Evolutionary conservation across 192 early-diverging fungal genomes (phyloP).

Genomic region (Coemansia sp.): DNA sequence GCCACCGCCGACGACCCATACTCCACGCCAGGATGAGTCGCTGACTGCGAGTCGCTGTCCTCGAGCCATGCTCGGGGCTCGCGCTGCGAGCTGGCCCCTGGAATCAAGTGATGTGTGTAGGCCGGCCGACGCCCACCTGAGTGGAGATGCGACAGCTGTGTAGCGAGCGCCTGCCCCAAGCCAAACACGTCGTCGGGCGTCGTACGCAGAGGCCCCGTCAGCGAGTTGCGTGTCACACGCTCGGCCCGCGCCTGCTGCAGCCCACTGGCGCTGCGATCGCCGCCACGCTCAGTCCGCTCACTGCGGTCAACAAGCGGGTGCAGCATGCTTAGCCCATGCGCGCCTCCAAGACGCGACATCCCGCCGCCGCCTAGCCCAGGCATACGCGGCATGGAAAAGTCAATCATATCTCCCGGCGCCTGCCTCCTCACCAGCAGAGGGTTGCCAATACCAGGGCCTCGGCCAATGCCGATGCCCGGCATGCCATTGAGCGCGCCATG

Average conservation of each 20-base stretch:
- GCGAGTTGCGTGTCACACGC: constrained; percentile 33
- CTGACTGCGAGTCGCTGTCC: neutral
- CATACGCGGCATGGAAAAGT: constrained; percentile 27
- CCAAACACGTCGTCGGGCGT: constrained; percentile 43
- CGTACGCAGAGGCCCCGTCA: constrained; percentile 23
- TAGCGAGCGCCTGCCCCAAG: constrained; percentile 35
- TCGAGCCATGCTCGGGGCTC: constrained; percentile 5
- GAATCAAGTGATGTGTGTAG: constrained; percentile 24
- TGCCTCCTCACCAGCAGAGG: constrained; percentile 11
- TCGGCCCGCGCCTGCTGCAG: constrained; percentile 43
- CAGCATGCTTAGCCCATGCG: constrained; percentile 30
- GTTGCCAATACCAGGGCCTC: neutral
- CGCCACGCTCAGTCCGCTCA: constrained; percentile 1
- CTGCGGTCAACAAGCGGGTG: constrained; percentile 38
- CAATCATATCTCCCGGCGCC: constrained; percentile 12
- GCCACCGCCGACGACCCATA: constrained; percentile 10
- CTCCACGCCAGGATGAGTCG: neutral
- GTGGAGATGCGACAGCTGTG: constrained; percentile 29
- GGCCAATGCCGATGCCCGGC: constrained; percentile 6
- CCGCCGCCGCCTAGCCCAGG: constrained; percentile 19
- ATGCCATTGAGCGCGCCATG: constrained; percentile 27
- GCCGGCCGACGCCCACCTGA: constrained; percentile 43
- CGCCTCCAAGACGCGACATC: constrained; percentile 1
- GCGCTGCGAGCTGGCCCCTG: constrained; percentile 20
- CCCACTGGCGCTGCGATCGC: constrained; percentile 21